Conservation (phyloP, 2,329 filamentous ascomycete genomes). For the Byssochlamys sp. region DNA sequence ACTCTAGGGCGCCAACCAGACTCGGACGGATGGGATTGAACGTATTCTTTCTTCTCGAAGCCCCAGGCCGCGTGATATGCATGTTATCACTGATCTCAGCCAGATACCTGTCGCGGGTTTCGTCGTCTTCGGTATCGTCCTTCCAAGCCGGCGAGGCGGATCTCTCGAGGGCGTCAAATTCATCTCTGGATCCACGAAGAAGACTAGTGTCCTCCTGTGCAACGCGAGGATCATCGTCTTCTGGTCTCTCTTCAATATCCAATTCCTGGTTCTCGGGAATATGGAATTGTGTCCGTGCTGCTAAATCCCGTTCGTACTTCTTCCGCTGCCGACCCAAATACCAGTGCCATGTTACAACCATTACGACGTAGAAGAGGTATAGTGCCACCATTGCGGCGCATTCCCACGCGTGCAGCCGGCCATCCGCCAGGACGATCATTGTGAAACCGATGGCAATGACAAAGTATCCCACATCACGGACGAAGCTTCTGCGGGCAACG, state of each 20-base stretch:
- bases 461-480: conserved; percentile 87
- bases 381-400: conserved; percentile 82
- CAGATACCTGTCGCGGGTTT: conserved; percentile 50
- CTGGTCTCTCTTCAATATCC: conserved; percentile 46
- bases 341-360: conserved; percentile 91
- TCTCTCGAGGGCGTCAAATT: conserved; percentile 53
- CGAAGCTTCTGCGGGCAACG: conserved; percentile 79
- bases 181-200: conserved; percentile 47
- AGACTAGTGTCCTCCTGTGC: conserved; percentile 38
- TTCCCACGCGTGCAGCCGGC: conserved; percentile 76
- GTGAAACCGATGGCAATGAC: conserved; percentile 76
- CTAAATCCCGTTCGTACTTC: conserved; percentile 56
- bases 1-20: conserved; percentile 85
- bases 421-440: conserved; percentile 78
- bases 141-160: conserved; percentile 38
- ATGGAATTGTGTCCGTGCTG: conserved; percentile 65
- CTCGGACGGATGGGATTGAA: conserved; percentile 84
- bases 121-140: conserved; percentile 48
- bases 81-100: conserved; percentile 88
- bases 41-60: conserved; percentile 58
- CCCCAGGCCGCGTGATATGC: conserved; percentile 65
- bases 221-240: conserved; percentile 44
- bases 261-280: conserved; percentile 50
- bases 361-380: conserved; percentile 78
- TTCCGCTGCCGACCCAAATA: conserved; percentile 56